phyloP scores from a whole-genome alignment of 139 green algal genomes.

The Chlamydomonas sp. region DNA sequence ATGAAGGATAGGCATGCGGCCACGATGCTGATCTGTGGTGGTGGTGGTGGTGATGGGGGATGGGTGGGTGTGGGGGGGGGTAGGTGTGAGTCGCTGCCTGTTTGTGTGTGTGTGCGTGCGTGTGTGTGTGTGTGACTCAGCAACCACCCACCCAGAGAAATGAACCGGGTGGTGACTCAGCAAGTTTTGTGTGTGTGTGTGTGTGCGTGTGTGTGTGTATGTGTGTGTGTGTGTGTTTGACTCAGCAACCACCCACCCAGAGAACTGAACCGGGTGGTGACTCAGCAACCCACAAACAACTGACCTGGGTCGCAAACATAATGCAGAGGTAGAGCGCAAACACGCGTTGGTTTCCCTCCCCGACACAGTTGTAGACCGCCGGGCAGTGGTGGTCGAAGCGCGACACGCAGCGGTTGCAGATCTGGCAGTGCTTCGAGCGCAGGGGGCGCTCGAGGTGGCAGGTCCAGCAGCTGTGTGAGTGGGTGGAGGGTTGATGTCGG shows the following conservation, averaged over 20 bases:
- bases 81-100: too few relatives aligned
- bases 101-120: neutral
- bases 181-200: too few relatives aligned
- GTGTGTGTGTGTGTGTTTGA: too few relatives aligned
- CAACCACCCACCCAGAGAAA: neutral
- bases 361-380: slow-evolving; percentile 65
- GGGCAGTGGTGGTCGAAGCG: slow-evolving; percentile 82
- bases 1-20: too few relatives aligned
- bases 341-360: slow-evolving; percentile 47
- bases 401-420: slow-evolving; percentile 67
- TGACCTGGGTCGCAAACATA: slow-evolving; percentile 7
- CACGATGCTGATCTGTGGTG: neutral
- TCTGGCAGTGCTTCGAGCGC: slow-evolving; percentile 69
- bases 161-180: neutral
- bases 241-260: neutral
- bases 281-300: neutral
- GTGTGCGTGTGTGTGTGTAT: too few relatives aligned
- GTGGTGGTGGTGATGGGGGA: neutral
- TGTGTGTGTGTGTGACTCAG: neutral
- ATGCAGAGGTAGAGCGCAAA: slow-evolving; percentile 26
- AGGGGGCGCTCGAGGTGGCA: slow-evolving; percentile 44
- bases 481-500: too few relatives aligned
- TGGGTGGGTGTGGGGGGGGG: too few relatives aligned
- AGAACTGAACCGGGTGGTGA: neutral
- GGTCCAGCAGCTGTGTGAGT: slow-evolving; percentile 22